Evolutionary conservation across 2,329 filamentous ascomycete species (phyloP).

Genomic region (Colletotrichum somersetense): DNA sequence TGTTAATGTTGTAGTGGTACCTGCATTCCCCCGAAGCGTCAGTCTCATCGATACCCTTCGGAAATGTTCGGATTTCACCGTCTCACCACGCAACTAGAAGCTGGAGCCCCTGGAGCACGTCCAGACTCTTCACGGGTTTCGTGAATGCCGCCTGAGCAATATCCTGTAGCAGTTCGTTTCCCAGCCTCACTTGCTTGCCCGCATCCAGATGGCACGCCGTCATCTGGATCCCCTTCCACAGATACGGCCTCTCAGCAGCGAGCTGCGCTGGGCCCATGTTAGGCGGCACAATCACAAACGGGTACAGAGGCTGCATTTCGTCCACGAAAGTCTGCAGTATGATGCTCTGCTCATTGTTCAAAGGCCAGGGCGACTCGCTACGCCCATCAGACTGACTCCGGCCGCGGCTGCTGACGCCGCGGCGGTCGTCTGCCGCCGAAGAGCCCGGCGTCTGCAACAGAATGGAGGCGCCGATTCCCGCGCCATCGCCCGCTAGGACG

Average conservation of each 20-base stretch:
- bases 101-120: conserved; percentile 61
- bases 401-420: conserved; percentile 31
- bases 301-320: conserved; percentile 54
- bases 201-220: conserved; percentile 58
- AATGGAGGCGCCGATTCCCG: not conserved
- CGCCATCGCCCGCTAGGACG: not conserved
- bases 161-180: conserved; percentile 58
- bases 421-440: conserved; percentile 43
- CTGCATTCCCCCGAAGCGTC: conserved; percentile 44
- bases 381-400: conserved; percentile 29
- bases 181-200: conserved; percentile 57
- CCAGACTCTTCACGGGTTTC: conserved; percentile 58
- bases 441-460: conserved; percentile 40
- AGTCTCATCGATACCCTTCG: not conserved
- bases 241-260: conserved; percentile 54
- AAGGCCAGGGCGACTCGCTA: conserved; percentile 56
- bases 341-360: conserved; percentile 54
- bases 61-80: not conserved
- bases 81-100: conserved; percentile 61
- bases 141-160: conserved; percentile 56
- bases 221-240: conserved; percentile 66
- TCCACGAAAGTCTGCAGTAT: conserved; percentile 55
- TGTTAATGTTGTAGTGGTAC: conserved; percentile 63
- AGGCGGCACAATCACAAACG: conserved; percentile 59
- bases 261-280: conserved; percentile 54